Conservation (phyloP, 257 asterid species). For the Scutellaria baicalensis region DNA sequence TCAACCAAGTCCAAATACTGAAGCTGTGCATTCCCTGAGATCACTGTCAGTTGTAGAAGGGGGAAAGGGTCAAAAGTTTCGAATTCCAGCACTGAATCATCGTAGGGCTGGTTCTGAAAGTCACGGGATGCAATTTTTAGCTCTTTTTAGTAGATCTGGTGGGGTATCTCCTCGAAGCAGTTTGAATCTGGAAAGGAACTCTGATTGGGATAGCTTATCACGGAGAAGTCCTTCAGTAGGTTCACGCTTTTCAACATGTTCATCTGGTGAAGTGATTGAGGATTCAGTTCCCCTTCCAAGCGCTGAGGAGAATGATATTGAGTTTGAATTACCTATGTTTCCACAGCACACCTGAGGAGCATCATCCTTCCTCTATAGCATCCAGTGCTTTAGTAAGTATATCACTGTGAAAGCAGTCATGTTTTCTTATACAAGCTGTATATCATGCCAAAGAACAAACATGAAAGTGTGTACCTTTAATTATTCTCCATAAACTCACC, state of each 20-base stretch:
- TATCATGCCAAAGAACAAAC: background rate
- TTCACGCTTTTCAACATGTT: constrained; percentile 46
- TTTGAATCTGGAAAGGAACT: constrained; percentile 32
- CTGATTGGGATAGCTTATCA: constrained; percentile 32
- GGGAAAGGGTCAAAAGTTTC: constrained; percentile 24
- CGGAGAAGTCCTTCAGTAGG: constrained; percentile 51
- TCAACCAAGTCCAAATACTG: constrained; percentile 38
- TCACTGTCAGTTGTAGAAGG: constrained; percentile 39
- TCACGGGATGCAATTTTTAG: constrained; percentile 17
- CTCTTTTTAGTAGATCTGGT: constrained; percentile 23
- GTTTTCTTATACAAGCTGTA: background rate
- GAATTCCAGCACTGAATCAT: constrained; percentile 18
- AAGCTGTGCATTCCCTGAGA: constrained; percentile 31
- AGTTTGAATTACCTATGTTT: constrained; percentile 14
- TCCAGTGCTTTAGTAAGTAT: constrained; percentile 46
- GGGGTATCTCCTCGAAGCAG: constrained; percentile 21
- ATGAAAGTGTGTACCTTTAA: no score
- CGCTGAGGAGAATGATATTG: constrained; percentile 26
- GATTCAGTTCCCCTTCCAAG: constrained; percentile 28
- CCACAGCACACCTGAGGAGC: constrained; percentile 16
- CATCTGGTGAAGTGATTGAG: constrained; percentile 37
- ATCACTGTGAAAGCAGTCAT: background rate
- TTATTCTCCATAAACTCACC: background rate
- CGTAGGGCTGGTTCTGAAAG: constrained; percentile 43
- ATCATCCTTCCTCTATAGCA: constrained; percentile 19